Conservation (phyloP, 2,329 filamentous ascomycete genomes). For the Curvularia eragrostidis region DNA sequence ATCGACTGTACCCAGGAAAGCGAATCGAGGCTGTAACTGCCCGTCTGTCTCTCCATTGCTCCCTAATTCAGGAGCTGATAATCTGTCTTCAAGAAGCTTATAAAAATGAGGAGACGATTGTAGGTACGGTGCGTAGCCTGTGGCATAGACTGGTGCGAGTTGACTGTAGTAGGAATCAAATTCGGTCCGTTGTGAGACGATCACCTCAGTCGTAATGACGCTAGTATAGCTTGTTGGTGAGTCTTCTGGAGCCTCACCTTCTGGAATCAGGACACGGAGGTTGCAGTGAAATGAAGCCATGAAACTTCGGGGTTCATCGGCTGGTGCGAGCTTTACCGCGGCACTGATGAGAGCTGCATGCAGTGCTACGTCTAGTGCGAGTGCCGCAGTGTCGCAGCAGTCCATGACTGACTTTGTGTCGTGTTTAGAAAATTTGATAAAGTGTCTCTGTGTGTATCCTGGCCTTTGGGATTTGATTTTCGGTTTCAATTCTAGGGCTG, state of each 20-base stretch:
- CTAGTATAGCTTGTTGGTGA: conserved; percentile 31
- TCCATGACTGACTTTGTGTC: conserved; percentile 24
- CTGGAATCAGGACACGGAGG: conserved; percentile 28
- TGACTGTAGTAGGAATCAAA: conserved; percentile 28
- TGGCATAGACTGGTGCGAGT: conserved; percentile 28
- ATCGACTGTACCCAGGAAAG: conserved; percentile 28
- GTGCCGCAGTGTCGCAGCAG: conserved; percentile 14
- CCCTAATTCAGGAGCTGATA: conserved; percentile 5
- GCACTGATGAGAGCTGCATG: conserved; percentile 30
- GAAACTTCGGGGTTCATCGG: conserved; percentile 25
- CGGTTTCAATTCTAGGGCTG: conserved; percentile 27
- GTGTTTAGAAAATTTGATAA: conserved; percentile 7
- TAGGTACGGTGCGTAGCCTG: conserved; percentile 27
- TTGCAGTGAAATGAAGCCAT: conserved; percentile 37
- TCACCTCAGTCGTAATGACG: conserved; percentile 29
- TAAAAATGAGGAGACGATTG: conserved; percentile 28
- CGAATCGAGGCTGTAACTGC: conserved; percentile 27
- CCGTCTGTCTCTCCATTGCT: conserved; percentile 22
- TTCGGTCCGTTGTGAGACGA: conserved; percentile 25
- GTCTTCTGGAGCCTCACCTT: conserved; percentile 22
- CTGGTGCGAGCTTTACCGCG: conserved; percentile 22
- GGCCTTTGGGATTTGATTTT: conserved; percentile 18
- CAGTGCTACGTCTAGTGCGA: conserved; percentile 19
- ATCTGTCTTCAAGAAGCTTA: conserved; percentile 25
- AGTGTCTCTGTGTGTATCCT: conserved; percentile 14